Evolutionary conservation across 139 green algal species (phyloP), one percentile per base, ranked within the genome.

Genomic region (Chlorella sp.): DNA sequence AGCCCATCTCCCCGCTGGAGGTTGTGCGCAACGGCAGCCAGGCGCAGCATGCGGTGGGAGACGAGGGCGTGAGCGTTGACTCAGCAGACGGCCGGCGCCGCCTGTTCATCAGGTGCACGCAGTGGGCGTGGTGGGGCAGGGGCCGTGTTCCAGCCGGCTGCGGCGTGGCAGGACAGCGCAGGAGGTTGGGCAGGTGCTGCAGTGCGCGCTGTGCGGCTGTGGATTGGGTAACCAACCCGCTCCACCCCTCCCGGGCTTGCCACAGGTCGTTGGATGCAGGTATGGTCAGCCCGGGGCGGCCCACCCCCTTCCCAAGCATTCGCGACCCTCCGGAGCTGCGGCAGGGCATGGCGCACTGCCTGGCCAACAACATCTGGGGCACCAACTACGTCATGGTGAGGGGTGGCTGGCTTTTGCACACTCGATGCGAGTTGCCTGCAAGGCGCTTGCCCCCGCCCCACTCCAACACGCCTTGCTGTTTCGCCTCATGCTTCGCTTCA

Each of bases 1-100:
- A 76, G n/a, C 44, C 54, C 16, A 81, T 94, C 22, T 87, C 82
- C 5, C 91, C 91, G 2, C 22, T 83, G 44, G 87, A 94, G 19
- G 91, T 94, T 28, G 28, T 94, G 40, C 44, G 80, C 43, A 94
- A 94, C 68, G 91, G 91, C 84, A 93, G 88, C 86, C 87, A 92
- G 65, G 82, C 87, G 24, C 68, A 90, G 70, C 91, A 94, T 38
- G 90, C 85, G 22, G 87, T 94, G 24, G 62, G 79, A 41, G 84
- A 88, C 41, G 83, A 87, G 9, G 91, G 90, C 34, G 73, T 93
- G 38, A 74, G 46, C 17, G 89, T 94, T 24, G 48, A 43, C 62
- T 85, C 72, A 43, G 32, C 73, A 20, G 84, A 78, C 40, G 34
- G 43, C 16, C 13, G 17, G 17, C 17, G 19, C 34, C 76, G 84